A percentile compares a stretch with the other conserved stretches of the same genome.
phyloP scores from a whole-genome alignment of 2,329 filamentous ascomycete genomes.

The Xylariaceae sp. region DNA sequence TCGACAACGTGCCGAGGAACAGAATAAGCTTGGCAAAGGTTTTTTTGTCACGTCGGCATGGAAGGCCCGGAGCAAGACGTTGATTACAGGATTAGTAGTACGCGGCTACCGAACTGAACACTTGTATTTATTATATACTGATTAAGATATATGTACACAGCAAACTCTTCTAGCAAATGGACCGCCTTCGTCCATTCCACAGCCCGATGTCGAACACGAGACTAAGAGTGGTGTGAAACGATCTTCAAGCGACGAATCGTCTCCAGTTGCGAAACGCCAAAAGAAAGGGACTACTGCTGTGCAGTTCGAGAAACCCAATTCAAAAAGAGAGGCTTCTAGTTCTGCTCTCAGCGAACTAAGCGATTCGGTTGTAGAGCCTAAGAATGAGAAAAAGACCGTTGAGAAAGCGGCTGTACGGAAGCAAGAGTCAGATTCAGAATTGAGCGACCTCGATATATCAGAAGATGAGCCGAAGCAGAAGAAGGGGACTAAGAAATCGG shows the following conservation, averaged over 20 bases:
- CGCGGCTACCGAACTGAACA: constrained; percentile 33
- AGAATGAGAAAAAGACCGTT: constrained; percentile 27
- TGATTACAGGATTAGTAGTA: constrained; percentile 64
- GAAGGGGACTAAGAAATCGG: constrained; percentile 23
- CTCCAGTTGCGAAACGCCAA: constrained; percentile 47
- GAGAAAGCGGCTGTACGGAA: constrained; percentile 30
- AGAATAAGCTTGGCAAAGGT: constrained; percentile 54
- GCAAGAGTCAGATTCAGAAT: constrained; percentile 28
- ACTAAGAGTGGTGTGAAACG: constrained; percentile 40
- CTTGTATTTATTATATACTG: neutral
- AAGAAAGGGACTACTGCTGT: constrained; percentile 39
- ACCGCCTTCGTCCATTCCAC: constrained; percentile 21
- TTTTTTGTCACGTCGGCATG: constrained; percentile 58
- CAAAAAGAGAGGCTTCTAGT: constrained; percentile 40
- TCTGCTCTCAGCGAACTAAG: constrained; percentile 40
- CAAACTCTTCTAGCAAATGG: constrained; percentile 27
- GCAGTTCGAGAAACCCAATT: constrained; percentile 38
- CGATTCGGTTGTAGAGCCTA: constrained; percentile 32
- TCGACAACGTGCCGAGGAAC: constrained; percentile 57
- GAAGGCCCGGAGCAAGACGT: constrained; percentile 63
- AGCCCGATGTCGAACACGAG: constrained; percentile 27
- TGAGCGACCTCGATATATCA: constrained; percentile 30
- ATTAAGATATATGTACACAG: constrained; percentile 28
- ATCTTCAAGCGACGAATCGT: constrained; percentile 42
- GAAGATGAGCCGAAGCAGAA: constrained; percentile 33